Base-by-base conservation (phyloP, 345 rosid species). In the Eucalyptus tenuipes region DNA sequence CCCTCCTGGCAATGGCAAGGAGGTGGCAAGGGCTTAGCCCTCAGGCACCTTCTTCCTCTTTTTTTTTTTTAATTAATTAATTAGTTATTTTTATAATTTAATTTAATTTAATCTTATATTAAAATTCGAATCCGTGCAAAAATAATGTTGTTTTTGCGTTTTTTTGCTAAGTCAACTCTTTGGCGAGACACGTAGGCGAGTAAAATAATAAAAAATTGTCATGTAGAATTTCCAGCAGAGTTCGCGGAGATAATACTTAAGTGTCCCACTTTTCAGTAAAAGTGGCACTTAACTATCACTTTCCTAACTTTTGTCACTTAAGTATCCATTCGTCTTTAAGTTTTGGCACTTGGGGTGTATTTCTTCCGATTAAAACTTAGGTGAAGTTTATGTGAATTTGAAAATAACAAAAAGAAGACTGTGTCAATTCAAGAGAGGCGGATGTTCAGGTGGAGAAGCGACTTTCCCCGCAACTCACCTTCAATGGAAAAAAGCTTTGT, bases 291-390 rank as follows among this genome's bases (percentile, higher is more conserved):
- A 50, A 50, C 25, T 52, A 52, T 52, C 25, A 52, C 5, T 52
- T 20, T 52, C 8, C 10, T 52, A 52, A 20, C 5, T 52, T 52
- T 52, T 52, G 0, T 8, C 2, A 52, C 2, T 52, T 52, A 52
- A 52, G 25, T 52, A 9, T 52, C 20, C 1, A n/a, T n/a, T n/a
- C n/a, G n/a, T n/a, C 0, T 52, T 4, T 1, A 1, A 52, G 0
- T 52, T 52, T 52, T 52, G 10, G 0, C 0, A 52, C 10, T 18
- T 52, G 24, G 2, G 24, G 57, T 52, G 0, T 7, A 52, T 1
- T 52, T 52, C 57, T 18, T 18, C 10, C 5, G 0, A 52, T 52
- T 52, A 18, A 18, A 52, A 52, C 25, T 20, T 52, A 13, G 5
- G 71, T 61, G 15, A 27, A 61, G 33, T 61, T 61, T 61, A 61